Base-by-base conservation (phyloP, 768 basidiomycete genomes). In the Lanmaoa pseudosensibilis region DNA sequence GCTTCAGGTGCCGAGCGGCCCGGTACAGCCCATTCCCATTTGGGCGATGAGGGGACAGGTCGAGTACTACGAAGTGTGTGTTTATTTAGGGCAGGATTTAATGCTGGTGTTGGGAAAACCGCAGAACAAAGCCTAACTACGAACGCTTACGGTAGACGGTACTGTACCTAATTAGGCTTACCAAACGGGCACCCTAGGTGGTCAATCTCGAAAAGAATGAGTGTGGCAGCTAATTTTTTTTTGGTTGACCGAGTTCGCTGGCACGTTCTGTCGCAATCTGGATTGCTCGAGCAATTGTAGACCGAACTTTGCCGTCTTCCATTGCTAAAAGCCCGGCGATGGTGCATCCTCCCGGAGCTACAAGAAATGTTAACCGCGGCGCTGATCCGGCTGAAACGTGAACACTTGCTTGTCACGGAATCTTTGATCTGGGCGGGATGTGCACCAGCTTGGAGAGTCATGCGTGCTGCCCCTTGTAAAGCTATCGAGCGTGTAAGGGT, bases 341-440 rank as follows among this genome's bases (percentile, higher is more conserved):
- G 0, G 97, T 99, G 65, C 94, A 97, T 45, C 97, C 97, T 54
- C 96, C 97, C 0, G 97, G 97, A 38, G 97, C 96, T 98, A 59
- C 32, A 46, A 34, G 53, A n/a, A 27, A 18, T 51, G 8, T 66
- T 46, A 65, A 37, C 13, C 10, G 3, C 2, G 40, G 3, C 41
- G 13, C 13, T 50, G 36, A 57, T 6, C 37, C 1, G 39, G 16
- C 41, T 30, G 21, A 27, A n/a, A 37, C 2, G 11, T 27, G 3
- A 36, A 32, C 8, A 77, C 90, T 65, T 66, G 93, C 96, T 99
- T 12, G 97, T 98, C 3, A 99, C 97, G 5, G 93, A 86, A 73
- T 99, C 97, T 71, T 98, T 98, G 63, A 99, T 86, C 65, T 94
- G 92, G 5, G 97, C 94, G 9, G 97, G 97, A 71, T 98, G 97